Percentiles rank a stretch among this genome's conserved stretches.
Conservation (phyloP, 805 yeast species). For the Kodamaea neixiangensis region DNA sequence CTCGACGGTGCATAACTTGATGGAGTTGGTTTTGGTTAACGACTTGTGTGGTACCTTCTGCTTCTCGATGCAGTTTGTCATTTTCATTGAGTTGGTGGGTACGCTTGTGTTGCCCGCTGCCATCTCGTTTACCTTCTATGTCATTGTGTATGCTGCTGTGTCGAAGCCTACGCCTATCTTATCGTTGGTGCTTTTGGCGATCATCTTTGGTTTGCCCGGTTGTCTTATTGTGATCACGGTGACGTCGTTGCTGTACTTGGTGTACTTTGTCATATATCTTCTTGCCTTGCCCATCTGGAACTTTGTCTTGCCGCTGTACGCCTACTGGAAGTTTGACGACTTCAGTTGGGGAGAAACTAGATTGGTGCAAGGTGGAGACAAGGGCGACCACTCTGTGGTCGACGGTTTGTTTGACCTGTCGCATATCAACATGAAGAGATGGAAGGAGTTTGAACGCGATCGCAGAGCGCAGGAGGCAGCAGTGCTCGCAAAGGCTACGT, state of each 20-base stretch:
- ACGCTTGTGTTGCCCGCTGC: constrained; percentile 90
- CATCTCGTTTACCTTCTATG: constrained; percentile 77
- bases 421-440: constrained; percentile 83
- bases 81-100: constrained; percentile 80
- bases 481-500: constrained; percentile 2
- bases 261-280: constrained; percentile 80
- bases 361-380: constrained; percentile 67
- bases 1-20: constrained; percentile 88
- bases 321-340: constrained; percentile 95
- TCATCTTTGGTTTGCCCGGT: constrained; percentile 87
- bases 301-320: constrained; percentile 79
- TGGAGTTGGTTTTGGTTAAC: constrained; percentile 81
- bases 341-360: constrained; percentile 97
- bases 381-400: constrained; percentile 63
- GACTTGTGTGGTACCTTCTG: constrained; percentile 95
- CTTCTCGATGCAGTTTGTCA: constrained; percentile 92
- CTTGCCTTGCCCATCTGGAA: constrained; percentile 93
- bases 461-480: constrained; percentile 38
- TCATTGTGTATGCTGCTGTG: constrained; percentile 68
- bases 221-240: constrained; percentile 78
- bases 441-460: constrained; percentile 91
- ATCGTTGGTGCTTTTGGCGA: constrained; percentile 72
- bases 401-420: constrained; percentile 93
- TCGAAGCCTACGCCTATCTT: constrained; percentile 74
- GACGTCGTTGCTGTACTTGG: constrained; percentile 65